Conservation (phyloP, 2,329 filamentous ascomycete species). For the Aaosphaeria pasadenensis region DNA sequence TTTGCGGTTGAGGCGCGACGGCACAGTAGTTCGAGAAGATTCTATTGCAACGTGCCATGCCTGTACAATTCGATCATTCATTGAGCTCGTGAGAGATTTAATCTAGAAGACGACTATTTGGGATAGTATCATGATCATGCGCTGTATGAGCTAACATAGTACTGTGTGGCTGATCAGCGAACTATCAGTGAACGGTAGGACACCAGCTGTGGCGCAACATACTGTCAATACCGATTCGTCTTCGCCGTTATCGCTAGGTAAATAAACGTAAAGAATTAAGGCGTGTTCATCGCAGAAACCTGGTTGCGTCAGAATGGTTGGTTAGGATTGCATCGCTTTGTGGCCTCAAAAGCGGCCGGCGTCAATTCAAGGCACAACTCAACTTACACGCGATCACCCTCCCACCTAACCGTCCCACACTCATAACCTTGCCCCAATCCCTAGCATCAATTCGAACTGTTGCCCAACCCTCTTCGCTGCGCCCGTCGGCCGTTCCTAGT, state of each 20-base stretch:
- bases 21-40: too few relatives aligned
- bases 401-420: slow-evolving; percentile 83
- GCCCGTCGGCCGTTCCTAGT: slow-evolving; percentile 53
- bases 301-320: slow-evolving; percentile 22
- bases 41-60: too few relatives aligned
- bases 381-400: slow-evolving; percentile 82
- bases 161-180: slow-evolving; percentile 41
- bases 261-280: slow-evolving; percentile 78
- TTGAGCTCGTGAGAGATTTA: too few relatives aligned
- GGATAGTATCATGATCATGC: slow-evolving; percentile 12
- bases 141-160: slow-evolving; percentile 59
- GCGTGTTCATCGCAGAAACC: slow-evolving; percentile 76
- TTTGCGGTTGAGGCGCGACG: too few relatives aligned
- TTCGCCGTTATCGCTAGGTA: slow-evolving; percentile 66
- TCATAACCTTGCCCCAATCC: slow-evolving; percentile 93
- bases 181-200: background rate
- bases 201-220: slow-evolving; percentile 13
- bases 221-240: slow-evolving; percentile 77
- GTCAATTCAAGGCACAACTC: slow-evolving; percentile 3
- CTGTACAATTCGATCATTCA: too few relatives aligned
- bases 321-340: background rate
- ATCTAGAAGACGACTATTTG: too few relatives aligned
- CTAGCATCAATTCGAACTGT: slow-evolving; percentile 87
- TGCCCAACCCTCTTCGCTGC: slow-evolving; percentile 80
- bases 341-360: slow-evolving; percentile 6